Conservation (phyloP, 495 filamentous ascomycete species). For the Annulohypoxylon bovei region DNA sequence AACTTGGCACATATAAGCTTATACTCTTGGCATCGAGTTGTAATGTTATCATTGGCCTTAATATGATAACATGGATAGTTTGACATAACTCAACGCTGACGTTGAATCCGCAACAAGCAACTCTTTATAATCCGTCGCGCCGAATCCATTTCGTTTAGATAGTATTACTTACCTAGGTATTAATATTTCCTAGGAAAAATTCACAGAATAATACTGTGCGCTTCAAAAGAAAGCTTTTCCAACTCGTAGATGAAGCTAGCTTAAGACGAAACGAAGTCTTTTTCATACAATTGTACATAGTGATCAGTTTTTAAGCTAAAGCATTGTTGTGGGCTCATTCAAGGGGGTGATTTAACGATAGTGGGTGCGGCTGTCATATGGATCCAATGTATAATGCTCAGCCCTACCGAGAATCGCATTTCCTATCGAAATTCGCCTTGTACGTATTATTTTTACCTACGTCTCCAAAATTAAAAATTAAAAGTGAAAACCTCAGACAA, state of each 20-base stretch:
- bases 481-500: no score
- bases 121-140: neutral
- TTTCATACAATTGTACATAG: no score
- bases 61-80: neutral
- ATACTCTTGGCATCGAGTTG: neutral
- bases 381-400: neutral
- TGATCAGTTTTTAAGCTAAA: no score
- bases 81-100: neutral
- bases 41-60: neutral
- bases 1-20: constrained; percentile 4
- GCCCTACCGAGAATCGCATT: constrained; percentile 7
- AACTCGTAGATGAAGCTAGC: no score
- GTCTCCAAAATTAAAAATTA: no score
- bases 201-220: no score
- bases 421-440: neutral
- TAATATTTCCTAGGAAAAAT: no score
- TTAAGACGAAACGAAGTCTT: no score
- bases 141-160: neutral
- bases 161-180: neutral
- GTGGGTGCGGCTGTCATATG: neutral
- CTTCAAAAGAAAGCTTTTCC: no score
- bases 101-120: neutral
- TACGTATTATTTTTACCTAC: neutral
- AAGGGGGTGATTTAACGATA: no score
- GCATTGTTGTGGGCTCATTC: no score